Base-by-base conservation (phyloP, 2,329 filamentous ascomycete species). In the Myriosclerotinia duriaeana region DNA sequence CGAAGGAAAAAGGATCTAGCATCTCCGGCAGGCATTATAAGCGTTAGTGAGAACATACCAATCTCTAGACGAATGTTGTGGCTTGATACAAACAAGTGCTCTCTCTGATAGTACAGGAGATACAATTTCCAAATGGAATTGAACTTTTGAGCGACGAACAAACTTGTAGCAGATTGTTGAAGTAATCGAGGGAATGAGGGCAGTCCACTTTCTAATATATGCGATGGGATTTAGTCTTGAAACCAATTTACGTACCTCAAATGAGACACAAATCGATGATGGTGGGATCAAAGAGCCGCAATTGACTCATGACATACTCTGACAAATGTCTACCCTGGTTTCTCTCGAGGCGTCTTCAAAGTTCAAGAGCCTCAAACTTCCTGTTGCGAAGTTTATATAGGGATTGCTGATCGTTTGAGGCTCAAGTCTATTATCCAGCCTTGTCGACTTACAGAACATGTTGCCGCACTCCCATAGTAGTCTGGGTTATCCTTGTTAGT, bases 141-240 rank as follows among this genome's bases (percentile, higher is more conserved):
- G 48, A 11, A 26, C 22, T 9, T 14, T 17, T 42, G 4, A 38
- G 8, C n/a, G 17, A 38, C 12, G 5, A 50, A 60, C 20, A 38
- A 59, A 36, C 3, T 36, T 12, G 38, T 17, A 44, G 22, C 30
- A 17, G 15, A 14, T 30, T 17, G 30, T 38, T 22, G 30, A 46
- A 36, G 17, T 12, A 20, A 4, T 60, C 5, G 34, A 38, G 46
- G 14, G 4, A 26, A 8, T 17, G 9, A 14, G 58, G 30, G 44
- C 34, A 36, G 30, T 14, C 34, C 12, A 50, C 58, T 60, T 7
- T 62, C 34, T 53, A 40, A 42, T 53, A 53, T 42, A 62, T 30
- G 36, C 12, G 8, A 50, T 50, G 15, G 46, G 1, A 38, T 50
- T 38, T 7, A 44, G 44, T 22, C 14, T 17, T 17, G 20, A 26